Base-by-base conservation (phyloP, 768 basidiomycete genomes). In the Podaxis sp. region DNA sequence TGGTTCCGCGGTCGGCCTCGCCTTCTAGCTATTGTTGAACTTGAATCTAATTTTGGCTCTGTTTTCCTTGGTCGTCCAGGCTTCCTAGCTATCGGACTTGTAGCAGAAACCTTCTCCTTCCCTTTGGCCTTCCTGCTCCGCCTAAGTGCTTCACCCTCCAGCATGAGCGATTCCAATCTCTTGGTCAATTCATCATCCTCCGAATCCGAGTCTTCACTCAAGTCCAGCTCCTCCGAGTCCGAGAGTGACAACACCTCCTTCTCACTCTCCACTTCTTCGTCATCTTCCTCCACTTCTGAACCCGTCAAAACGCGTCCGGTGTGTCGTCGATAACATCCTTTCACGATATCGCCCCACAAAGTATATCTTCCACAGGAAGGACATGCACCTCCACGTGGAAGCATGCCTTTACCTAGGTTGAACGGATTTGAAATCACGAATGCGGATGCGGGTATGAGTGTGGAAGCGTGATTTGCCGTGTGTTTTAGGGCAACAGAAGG, bases 331-430 rank as follows among this genome's bases (percentile, higher is more conserved):
- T 83, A 87, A 64, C 80, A 83, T 2, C 85, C 87, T 13, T 82
- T 78, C 28, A 89, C 72, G 21, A 90, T 69, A 65, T 90, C 88
- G 4, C 89, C 88, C 88, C 88, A 90, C 0, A 90, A 76, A 3
- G 76, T 77, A 65, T 87, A 89, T 0, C 72, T 68, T 3, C 68
- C 62, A 63, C 89, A 90, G 1, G 74, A 72, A 11, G 64, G 69
- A 66, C 89, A 90, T 23, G 70, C 65, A 5, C 88, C 89, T 5
- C 88, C 88, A 42, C 89, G 78, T 4, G 89, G 88, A 44, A 89
- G 71, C 52, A 89, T 44, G 6, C 59, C 59, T 44, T 52, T 60
- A n/a, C 51, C 50, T 27, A 60, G 23, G 40, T 42, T 46, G 35
- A 60, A 60, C 37, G 51, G 40, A 35, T 53, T 21, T 18, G 38